phyloP scores from a whole-genome alignment of 495 filamentous ascomycete species.

The Coniosporium apollinis region DNA sequence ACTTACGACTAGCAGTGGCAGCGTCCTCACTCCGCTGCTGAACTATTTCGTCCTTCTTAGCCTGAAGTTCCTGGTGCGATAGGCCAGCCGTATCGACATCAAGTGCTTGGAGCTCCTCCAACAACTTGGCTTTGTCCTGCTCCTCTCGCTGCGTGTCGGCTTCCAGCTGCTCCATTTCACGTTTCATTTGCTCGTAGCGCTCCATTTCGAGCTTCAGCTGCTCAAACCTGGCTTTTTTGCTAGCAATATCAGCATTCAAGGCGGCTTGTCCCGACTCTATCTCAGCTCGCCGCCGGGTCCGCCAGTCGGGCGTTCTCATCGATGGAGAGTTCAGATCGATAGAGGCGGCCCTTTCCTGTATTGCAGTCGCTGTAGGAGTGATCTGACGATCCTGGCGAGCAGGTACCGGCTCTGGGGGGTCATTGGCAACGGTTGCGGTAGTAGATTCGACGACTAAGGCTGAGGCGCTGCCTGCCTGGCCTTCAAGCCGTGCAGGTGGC shows the following conservation, averaged over 20 bases:
- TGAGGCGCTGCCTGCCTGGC: too few species aligned
- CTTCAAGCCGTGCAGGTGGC: too few species aligned
- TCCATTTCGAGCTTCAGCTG: conserved; percentile 39
- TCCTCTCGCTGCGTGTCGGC: conserved; percentile 36
- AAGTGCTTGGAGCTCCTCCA: conserved; percentile 30
- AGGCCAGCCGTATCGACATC: conserved; percentile 30
- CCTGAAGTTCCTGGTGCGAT: conserved; percentile 25
- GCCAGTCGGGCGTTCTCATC: background rate
- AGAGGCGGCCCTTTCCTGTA: too few species aligned
- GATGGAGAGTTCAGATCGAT: too few species aligned
- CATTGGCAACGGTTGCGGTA: too few species aligned
- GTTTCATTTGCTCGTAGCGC: conserved; percentile 33
- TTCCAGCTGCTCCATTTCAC: conserved; percentile 42
- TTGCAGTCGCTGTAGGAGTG: too few species aligned
- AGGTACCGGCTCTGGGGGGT: too few species aligned
- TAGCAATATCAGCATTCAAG: conserved; percentile 2
- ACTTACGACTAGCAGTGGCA: conserved; percentile 1
- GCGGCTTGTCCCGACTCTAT: conserved; percentile 21
- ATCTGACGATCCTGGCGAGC: too few species aligned
- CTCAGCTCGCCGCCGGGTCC: conserved; percentile 27
- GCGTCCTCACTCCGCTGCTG: conserved; percentile 2
- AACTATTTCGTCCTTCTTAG: conserved; percentile 16
- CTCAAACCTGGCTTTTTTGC: conserved; percentile 34
- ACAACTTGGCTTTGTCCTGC: conserved; percentile 21
- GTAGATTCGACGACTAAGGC: too few species aligned